Conservation (phyloP, 148 eudicot genomes). For the Vaccinium macrocarpon region DNA sequence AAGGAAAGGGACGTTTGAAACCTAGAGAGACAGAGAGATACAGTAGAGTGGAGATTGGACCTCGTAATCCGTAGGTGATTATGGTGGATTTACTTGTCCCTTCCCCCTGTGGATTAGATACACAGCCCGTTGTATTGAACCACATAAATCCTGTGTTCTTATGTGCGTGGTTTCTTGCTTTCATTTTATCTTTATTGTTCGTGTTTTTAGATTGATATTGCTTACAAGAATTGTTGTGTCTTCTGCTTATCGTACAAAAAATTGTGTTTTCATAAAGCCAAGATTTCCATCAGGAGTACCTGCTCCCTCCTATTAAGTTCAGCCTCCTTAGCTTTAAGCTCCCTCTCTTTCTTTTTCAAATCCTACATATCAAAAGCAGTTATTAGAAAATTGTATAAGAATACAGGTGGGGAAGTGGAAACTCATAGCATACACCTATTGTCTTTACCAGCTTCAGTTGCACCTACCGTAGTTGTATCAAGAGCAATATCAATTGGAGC, state of each 20-base stretch:
- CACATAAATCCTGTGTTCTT: not conserved
- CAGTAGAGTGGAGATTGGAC: too few species aligned
- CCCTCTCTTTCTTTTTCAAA: conserved; percentile 53
- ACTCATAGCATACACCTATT: not conserved
- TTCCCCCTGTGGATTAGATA: too few species aligned
- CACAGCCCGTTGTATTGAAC: too few species aligned
- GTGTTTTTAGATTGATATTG: too few species aligned
- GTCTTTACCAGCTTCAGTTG: not conserved
- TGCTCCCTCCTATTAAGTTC: conserved; percentile 64
- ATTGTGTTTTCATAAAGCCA: not conserved
- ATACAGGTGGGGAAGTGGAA: not conserved
- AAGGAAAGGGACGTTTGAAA: too few species aligned
- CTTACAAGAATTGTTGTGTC: too few species aligned
- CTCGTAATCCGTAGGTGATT: too few species aligned
- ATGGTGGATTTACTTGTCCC: too few species aligned
- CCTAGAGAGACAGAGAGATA: too few species aligned
- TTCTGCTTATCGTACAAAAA: not conserved
- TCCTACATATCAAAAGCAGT: conserved; percentile 33
- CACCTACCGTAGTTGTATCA: conserved; percentile 41
- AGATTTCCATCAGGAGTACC: conserved; percentile 25
- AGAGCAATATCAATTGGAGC: conserved; percentile 68
- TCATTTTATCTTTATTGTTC: too few species aligned
- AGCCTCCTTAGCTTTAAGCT: conserved; percentile 68
- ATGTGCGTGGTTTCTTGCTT: too few species aligned
- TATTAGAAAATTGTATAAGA: not conserved